Base-by-base conservation (phyloP, 2,329 filamentous ascomycete genomes). In the Calonectria honghensis region DNA sequence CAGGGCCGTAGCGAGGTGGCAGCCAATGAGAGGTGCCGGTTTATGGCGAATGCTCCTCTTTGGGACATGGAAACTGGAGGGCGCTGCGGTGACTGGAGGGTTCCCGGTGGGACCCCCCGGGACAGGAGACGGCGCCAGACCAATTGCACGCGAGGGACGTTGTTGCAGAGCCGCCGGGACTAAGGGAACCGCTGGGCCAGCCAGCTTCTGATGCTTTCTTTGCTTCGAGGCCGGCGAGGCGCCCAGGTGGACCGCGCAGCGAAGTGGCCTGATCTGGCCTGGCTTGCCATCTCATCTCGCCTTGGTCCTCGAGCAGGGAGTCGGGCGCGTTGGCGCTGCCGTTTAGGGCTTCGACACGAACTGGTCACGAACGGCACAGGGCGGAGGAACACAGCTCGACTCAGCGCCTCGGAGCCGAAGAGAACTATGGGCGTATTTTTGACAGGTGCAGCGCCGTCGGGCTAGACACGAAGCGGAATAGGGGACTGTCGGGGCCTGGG, bases 391-490 rank as follows among this genome's bases (percentile, higher is more conserved):
- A 50, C 27, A 45, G 16, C 27, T 57, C 14, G 18, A 16, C 14
- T 69, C 29, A 66, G 24, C 31, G 59, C 52, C 45, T 70, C 72
- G 72, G 72, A 73, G 67, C 72, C 72, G 72, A 73, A 37, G 27
- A 39, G n/a, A 50, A 45, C 35, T n/a, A 69, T 31, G 35, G 65
- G 7, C 16, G 32, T 66, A 13, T 41, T 54, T 73, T 73, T 76
- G 67, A 77, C 74, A 79, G 72, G 72, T 73, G 68, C 68, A 66
- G 77, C 70, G 68, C 66, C 52, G 72, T 71, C 29, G 66, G 70
- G 75, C 79, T 80, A 80, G 79, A 74, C 57, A 69, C 77, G 76
- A 79, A 79, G 65, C 45, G 79, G 79, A 75, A 80, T 78, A 80
- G 79, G 51, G 64, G 59, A 73, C 59, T 54, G 57, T 70, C 61